Evolutionary conservation across 768 basidiomycete genomes (phyloP).

Genomic region (Exidia glandulosa): DNA sequence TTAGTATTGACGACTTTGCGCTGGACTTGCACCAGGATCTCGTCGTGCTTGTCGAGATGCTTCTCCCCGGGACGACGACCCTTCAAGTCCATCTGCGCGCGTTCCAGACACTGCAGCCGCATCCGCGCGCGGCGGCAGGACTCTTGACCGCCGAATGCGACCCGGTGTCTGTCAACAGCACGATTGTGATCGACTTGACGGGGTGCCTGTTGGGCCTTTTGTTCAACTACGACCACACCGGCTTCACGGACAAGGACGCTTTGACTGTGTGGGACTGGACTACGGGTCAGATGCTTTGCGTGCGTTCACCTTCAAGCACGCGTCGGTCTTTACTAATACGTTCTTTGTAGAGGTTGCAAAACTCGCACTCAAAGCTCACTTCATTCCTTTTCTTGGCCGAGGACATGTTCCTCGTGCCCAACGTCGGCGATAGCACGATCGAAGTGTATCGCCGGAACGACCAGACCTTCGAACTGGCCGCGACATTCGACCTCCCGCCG

Average conservation of each 20-base stretch:
- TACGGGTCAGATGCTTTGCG: not conserved
- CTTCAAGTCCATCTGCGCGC: not conserved
- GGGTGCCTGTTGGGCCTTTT: not conserved
- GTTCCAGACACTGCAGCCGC: not conserved
- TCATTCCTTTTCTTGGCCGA: not conserved
- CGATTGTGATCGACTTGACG: not conserved
- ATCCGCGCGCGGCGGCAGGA: not conserved
- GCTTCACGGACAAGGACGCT: not conserved
- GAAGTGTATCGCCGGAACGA: not conserved
- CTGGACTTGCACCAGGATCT: not conserved
- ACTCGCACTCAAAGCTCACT: not conserved
- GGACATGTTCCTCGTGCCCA: not conserved
- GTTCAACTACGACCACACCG: not conserved
- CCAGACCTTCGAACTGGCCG: not conserved
- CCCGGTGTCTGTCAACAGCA: not conserved
- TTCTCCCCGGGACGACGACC: not conserved
- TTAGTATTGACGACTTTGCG: not conserved
- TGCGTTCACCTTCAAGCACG: not conserved
- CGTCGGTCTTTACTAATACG: not conserved
- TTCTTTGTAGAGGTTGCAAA: not conserved
- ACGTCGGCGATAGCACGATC: not conserved
- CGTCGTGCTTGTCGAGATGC: not conserved
- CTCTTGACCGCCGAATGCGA: not conserved
- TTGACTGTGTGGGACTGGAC: not conserved
- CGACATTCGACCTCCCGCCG: not conserved